These are phyloP conservation scores for Friedmanniomyces endolithicus DNA, from an alignment of 495 filamentous ascomycete genomes.

Conservation along the genomic window DNA sequence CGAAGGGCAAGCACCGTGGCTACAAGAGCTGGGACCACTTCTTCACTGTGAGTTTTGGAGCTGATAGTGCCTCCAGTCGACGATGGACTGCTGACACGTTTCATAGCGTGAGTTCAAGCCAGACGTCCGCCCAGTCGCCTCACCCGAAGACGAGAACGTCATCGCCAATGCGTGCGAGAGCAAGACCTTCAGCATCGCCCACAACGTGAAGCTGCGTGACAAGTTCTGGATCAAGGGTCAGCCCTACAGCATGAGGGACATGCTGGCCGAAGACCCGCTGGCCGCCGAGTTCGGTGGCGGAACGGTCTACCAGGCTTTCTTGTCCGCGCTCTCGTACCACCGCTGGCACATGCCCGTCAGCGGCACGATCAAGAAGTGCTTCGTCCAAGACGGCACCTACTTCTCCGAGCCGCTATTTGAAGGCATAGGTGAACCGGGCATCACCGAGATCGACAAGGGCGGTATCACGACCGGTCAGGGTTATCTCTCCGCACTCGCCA, in stretches of 20 bases:
- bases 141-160: conserved; percentile 40
- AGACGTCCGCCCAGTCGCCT: conserved; percentile 45
- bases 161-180: conserved; percentile 59
- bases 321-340: conserved; percentile 26
- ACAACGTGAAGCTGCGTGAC: conserved; percentile 36
- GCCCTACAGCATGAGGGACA: conserved; percentile 29
- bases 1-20: conserved; percentile 39
- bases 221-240: conserved; percentile 60
- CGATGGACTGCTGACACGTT: not conserved
- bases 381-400: conserved; percentile 45
- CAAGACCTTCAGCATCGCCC: conserved; percentile 37
- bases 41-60: conserved; percentile 38
- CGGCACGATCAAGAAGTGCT: conserved; percentile 22
- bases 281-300: conserved; percentile 24
- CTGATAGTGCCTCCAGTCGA: not conserved
- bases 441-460: conserved; percentile 34
- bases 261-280: conserved; percentile 21
- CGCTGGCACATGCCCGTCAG: conserved; percentile 26
- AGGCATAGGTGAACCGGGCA: conserved; percentile 30
- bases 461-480: conserved; percentile 40
- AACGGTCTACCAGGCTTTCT: conserved; percentile 28
- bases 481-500: conserved; percentile 47
- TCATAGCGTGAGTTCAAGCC: conserved; percentile 37
- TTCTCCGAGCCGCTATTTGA: conserved; percentile 51
- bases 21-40: conserved; percentile 67